Percentiles rank a stretch among this genome's conserved stretches.
These are phyloP conservation scores for Talaromyces sp. DNA, from an alignment of 2,329 filamentous ascomycete species.

Conservation along the genomic window DNA sequence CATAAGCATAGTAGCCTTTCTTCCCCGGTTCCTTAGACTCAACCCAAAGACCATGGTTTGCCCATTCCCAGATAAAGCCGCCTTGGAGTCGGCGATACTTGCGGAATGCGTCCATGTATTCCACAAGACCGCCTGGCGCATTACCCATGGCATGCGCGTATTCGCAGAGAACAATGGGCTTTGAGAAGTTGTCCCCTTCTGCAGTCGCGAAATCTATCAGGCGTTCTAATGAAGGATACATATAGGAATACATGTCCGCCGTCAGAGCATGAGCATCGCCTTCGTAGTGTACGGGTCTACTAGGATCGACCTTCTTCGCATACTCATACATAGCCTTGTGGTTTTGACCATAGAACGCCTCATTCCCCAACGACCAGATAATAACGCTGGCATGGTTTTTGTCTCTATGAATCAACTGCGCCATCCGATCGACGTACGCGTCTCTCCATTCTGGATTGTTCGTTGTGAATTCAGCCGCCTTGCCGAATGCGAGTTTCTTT, in stretches of 20 bases:
- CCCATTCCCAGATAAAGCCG: constrained; percentile 64
- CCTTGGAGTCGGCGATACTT: constrained; percentile 61
- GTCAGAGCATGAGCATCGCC: constrained; percentile 58
- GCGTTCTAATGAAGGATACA: background rate
- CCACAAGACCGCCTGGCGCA: constrained; percentile 65
- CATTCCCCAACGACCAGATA: constrained; percentile 71
- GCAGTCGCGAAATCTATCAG: background rate
- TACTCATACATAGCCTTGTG: constrained; percentile 66
- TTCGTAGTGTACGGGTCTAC: constrained; percentile 64
- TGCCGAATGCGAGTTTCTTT: constrained; percentile 49
- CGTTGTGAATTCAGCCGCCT: constrained; percentile 28
- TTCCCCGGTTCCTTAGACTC: background rate
- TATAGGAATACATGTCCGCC: constrained; percentile 59
- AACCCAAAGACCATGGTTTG: constrained; percentile 58
- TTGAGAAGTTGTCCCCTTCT: constrained; percentile 46
- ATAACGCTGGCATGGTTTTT: constrained; percentile 70
- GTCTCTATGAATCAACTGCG: constrained; percentile 63
- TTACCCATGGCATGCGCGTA: constrained; percentile 68
- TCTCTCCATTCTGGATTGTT: constrained; percentile 43
- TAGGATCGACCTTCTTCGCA: constrained; percentile 56
- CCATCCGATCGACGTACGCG: constrained; percentile 66
- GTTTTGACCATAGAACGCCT: constrained; percentile 68
- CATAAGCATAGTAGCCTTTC: constrained; percentile 56
- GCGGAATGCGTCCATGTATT: constrained; percentile 64
- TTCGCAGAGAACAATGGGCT: constrained; percentile 47